Percentiles rank a stretch among this genome's conserved stretches.
Conservation (phyloP, 805 yeast genomes). For the Yarrowia keelungensis region DNA sequence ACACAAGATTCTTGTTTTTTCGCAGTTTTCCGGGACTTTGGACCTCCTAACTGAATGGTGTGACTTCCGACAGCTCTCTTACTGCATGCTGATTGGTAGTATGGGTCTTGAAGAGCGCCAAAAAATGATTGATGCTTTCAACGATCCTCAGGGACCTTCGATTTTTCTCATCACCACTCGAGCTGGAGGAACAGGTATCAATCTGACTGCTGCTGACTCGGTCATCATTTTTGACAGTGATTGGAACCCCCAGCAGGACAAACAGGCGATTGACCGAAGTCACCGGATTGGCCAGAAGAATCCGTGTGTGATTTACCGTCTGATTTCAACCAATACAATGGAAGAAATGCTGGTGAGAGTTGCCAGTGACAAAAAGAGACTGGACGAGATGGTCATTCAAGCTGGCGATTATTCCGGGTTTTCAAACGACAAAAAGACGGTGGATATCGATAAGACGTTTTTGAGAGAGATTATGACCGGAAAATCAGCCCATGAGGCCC, state of each 20-base stretch:
- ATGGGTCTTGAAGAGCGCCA: slow-evolving; percentile 71
- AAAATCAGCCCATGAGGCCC: slow-evolving; percentile 9
- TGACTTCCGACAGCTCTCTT: slow-evolving; percentile 54
- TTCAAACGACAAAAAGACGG: neutral
- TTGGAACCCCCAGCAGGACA: slow-evolving; percentile 97
- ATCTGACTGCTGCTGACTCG: slow-evolving; percentile 84
- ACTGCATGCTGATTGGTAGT: slow-evolving; percentile 79
- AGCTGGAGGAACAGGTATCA: slow-evolving; percentile 94
- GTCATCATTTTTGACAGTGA: slow-evolving; percentile 91
- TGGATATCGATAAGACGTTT: slow-evolving; percentile 20
- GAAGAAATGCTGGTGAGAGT: slow-evolving; percentile 82
- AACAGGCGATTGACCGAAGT: slow-evolving; percentile 95
- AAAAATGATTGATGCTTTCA: slow-evolving; percentile 63
- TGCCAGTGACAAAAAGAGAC: slow-evolving; percentile 78
- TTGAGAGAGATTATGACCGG: slow-evolving; percentile 28
- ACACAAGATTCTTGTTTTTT: slow-evolving; percentile 81
- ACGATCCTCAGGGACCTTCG: slow-evolving; percentile 49
- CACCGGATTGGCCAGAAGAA: slow-evolving; percentile 90
- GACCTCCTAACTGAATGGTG: slow-evolving; percentile 83
- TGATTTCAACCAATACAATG: slow-evolving; percentile 77
- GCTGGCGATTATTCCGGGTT: slow-evolving; percentile 53
- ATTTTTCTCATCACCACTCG: slow-evolving; percentile 85
- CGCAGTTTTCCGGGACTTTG: slow-evolving; percentile 85
- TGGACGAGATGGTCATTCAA: slow-evolving; percentile 78
- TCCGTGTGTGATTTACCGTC: slow-evolving; percentile 82